Percentiles rank a stretch among this genome's conserved stretches.
Conservation (phyloP, 768 basidiomycete genomes). For the Mycena sanguinolenta region DNA sequence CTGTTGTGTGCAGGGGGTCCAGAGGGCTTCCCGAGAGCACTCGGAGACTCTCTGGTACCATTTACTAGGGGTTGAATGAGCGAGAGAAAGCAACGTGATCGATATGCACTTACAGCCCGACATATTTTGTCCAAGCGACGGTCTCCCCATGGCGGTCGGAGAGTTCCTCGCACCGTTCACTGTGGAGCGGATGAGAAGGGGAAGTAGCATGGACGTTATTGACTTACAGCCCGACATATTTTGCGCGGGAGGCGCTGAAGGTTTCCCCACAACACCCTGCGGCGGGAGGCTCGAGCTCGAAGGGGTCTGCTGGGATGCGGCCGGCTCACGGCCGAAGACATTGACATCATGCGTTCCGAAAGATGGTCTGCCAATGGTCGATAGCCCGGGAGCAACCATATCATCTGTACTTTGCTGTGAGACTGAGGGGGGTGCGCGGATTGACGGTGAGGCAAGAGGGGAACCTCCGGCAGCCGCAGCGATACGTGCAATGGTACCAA, state of each 20-base stretch:
- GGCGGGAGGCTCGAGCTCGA: not conserved
- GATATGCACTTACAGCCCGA: no score
- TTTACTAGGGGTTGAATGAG: no score
- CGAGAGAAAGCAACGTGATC: no score
- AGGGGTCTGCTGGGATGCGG: slow-evolving; percentile 13
- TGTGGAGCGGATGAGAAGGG: no score
- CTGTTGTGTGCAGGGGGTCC: slow-evolving; percentile 15
- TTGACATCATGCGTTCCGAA: slow-evolving; percentile 9
- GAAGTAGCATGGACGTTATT: no score
- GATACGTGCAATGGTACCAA: not conserved
- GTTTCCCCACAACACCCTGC: slow-evolving; percentile 8
- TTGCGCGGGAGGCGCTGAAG: no score
- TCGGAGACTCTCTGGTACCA: not conserved
- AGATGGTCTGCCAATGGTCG: slow-evolving; percentile 4
- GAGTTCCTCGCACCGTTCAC: no score
- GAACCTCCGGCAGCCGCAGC: not conserved
- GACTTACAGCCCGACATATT: no score
- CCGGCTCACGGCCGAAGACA: slow-evolving; percentile 7
- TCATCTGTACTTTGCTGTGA: slow-evolving; percentile 14
- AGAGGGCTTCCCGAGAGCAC: slow-evolving; percentile 5
- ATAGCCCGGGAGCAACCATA: slow-evolving; percentile 21
- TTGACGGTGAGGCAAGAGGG: slow-evolving; percentile 1
- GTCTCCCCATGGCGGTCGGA: no score
- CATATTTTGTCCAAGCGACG: no score
- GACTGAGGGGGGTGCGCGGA: not conserved